phyloP scores from a whole-genome alignment of 2,329 filamentous ascomycete species.

The Pestalotiopsis sp. region DNA sequence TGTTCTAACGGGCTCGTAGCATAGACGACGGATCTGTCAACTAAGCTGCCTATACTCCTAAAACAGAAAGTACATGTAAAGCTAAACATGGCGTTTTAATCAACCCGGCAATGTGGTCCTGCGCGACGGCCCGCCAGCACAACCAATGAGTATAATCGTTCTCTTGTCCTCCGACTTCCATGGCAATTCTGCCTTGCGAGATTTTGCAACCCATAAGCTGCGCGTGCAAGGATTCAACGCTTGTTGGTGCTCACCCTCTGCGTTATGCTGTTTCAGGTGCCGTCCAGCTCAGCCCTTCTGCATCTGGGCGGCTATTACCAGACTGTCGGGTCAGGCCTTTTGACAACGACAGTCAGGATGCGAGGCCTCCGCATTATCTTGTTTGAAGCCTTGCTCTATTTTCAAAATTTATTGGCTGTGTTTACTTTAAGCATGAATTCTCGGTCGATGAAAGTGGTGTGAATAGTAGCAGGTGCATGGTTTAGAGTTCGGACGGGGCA shows the following conservation, averaged over 20 bases:
- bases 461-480: background rate
- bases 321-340: background rate
- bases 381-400: background rate
- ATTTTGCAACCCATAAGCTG: background rate
- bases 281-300: background rate
- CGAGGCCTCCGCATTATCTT: background rate
- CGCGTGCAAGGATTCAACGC: background rate
- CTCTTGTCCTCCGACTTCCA: background rate
- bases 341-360: background rate
- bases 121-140: background rate
- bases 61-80: too few species aligned
- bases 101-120: background rate
- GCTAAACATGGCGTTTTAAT: background rate
- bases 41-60: too few species aligned
- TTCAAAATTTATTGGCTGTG: background rate
- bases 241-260: background rate
- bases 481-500: background rate
- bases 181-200: background rate
- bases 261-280: background rate
- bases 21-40: too few species aligned
- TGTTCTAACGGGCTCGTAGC: constrained; percentile 14
- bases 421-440: background rate
- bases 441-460: background rate
- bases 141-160: background rate
- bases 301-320: background rate